Evolutionary conservation across 2,329 filamentous ascomycete species (phyloP).

Genomic region (Alternaria hordeiaustralica): DNA sequence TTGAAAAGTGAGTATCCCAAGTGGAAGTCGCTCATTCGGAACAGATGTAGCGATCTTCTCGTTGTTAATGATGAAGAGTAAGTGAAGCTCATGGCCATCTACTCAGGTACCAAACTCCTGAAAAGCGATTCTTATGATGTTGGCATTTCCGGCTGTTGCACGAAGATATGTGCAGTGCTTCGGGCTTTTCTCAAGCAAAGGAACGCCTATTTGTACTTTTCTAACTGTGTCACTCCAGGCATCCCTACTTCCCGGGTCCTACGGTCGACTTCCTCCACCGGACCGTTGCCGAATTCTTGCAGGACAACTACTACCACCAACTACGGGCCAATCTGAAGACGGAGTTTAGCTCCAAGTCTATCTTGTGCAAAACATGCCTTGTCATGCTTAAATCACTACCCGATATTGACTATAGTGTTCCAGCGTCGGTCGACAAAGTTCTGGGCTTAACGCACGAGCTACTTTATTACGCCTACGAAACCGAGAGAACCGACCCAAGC

Average conservation of each 20-base stretch:
- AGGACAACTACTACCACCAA: conserved; percentile 8
- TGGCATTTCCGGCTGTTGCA: rapidly evolving
- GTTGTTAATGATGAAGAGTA: conserved; percentile 13
- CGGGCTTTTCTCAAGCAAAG: rapidly evolving
- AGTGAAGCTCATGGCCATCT: not conserved
- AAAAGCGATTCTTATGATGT: not conserved
- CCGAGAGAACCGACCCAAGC: not conserved
- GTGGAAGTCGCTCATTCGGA: conserved; percentile 14
- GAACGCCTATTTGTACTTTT: not conserved
- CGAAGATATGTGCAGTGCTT: not conserved
- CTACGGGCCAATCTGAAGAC: not conserved
- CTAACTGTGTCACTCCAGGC: not conserved
- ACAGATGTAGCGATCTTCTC: conserved; percentile 27
- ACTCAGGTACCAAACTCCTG: not conserved
- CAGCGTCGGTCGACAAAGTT: not conserved
- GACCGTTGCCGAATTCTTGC: conserved; percentile 22
- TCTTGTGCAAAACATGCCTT: conserved; percentile 10
- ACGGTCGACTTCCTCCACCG: conserved; percentile 21
- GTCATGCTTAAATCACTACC: conserved; percentile 9
- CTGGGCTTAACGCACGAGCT: conserved; percentile 12
- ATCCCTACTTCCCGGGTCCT: conserved; percentile 11
- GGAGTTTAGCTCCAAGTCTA: conserved; percentile 6
- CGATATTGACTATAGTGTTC: not conserved
- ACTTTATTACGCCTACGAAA: conserved; percentile 14
- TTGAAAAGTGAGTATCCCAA: not conserved